A percentile compares a stretch with the other conserved stretches of the same genome.
These are phyloP conservation scores for Suhomyces sp. DNA, from an alignment of 805 yeast genomes.

Conservation along the genomic window DNA sequence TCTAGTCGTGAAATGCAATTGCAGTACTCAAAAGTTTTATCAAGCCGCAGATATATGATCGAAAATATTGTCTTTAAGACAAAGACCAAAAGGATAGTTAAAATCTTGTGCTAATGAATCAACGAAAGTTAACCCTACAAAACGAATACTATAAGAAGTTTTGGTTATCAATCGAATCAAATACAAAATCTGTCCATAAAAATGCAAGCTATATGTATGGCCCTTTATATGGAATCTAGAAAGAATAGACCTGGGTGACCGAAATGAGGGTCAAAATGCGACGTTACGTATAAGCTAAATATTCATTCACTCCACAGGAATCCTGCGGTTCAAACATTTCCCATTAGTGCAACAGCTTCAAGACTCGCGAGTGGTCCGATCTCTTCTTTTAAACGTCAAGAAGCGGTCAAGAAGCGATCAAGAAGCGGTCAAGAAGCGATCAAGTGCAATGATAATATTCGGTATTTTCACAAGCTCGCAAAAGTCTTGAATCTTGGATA, in stretches of 20 bases:
- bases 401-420: too few relatives aligned
- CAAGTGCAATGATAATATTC: neutral
- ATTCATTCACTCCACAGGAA: too few relatives aligned
- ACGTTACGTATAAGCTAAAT: neutral
- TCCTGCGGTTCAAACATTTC: too few relatives aligned
- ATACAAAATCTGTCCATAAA: neutral
- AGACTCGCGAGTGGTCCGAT: neutral
- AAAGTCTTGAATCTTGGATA: neutral
- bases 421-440: too few relatives aligned
- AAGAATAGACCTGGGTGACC: neutral
- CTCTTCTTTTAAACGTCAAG: too few relatives aligned
- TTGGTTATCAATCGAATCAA: neutral
- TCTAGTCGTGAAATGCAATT: neutral
- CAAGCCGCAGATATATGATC: neutral
- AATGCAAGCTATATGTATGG: neutral
- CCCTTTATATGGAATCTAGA: neutral
- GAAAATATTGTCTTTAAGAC: neutral
- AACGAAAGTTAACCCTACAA: neutral
- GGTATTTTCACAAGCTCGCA: neutral
- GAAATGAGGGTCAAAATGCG: neutral
- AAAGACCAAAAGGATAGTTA: neutral
- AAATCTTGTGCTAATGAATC: neutral
- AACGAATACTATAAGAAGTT: neutral
- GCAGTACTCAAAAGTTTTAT: neutral
- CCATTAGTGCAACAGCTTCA: neutral